Percentiles rank a stretch among this genome's conserved stretches.
These are phyloP conservation scores for Botrytis elliptica DNA, from an alignment of 2,329 filamentous ascomycete species.

Conservation along the genomic window DNA sequence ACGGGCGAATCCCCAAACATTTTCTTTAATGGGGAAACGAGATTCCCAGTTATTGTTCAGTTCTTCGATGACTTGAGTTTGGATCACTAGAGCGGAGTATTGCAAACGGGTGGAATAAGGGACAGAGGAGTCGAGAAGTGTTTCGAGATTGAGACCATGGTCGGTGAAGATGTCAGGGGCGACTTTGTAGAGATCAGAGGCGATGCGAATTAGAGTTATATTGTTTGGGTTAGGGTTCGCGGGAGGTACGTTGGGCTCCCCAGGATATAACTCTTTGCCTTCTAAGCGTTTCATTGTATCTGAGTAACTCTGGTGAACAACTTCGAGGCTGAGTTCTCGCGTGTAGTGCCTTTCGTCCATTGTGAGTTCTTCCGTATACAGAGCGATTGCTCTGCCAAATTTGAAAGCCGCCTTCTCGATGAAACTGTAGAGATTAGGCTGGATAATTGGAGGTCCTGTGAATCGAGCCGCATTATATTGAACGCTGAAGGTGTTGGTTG, in stretches of 20 bases:
- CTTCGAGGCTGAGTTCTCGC: background rate
- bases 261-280: constrained; percentile 2
- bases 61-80: constrained; percentile 35
- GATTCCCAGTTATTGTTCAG: constrained; percentile 35
- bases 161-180: constrained; percentile 31
- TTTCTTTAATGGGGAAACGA: constrained; percentile 32
- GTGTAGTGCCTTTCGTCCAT: background rate
- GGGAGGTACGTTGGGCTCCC: background rate
- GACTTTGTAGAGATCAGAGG: constrained; percentile 26
- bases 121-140: constrained; percentile 7
- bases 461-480: constrained; percentile 27
- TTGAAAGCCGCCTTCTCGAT: constrained; percentile 28
- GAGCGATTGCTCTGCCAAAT: constrained; percentile 30
- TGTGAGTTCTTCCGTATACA: constrained; percentile 8
- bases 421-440: constrained; percentile 32
- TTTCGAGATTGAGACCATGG: constrained; percentile 7
- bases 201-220: constrained; percentile 25
- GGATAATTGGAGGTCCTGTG: constrained; percentile 29
- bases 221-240: constrained; percentile 5
- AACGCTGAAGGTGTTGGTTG: constrained; percentile 22
- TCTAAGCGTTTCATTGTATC: background rate
- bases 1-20: constrained; percentile 35
- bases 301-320: background rate
- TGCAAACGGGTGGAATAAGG: background rate
- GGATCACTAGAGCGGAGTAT: background rate